Evolutionary conservation across 805 yeast species (phyloP), one percentile per base, ranked within the genome.

Genomic region (Hanseniaspora lachancei): DNA sequence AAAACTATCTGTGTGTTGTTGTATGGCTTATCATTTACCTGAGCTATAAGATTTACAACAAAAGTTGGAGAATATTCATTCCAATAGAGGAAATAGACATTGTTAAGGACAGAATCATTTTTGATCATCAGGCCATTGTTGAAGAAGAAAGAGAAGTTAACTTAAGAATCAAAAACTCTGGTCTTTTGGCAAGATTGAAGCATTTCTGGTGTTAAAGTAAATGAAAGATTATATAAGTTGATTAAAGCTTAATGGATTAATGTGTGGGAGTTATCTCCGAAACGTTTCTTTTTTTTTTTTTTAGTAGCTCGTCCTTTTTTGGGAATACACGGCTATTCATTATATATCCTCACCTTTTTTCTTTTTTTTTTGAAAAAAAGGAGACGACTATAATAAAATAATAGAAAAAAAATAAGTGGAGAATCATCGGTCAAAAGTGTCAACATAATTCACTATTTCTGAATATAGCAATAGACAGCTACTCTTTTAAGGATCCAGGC

Each of bases 21-120:
- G 74, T 77, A 32, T 67, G 76, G 54, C 54, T 77, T 9, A 66
- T 63, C 3, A 68, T 71, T 44, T 77, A 73, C 62, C 20, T 71
- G 3, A 74, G 71, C 23, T 79, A 74, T 65, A 77, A 74, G 62
- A 42, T 71, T 24, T 76, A 74, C 74, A 71, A 70, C 57, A 74
- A 68, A 57, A 74, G 75, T 59, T 75, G 76, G 74, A 66, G 60
- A 24, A 50, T 67, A 35, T 65, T 60, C 47, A 67, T 68, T 41
- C 64, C 65, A 43, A 63, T 66, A 6, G 59, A 64, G 20, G 63
- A 68, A 39, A 62, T 68, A 40, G 71, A 68, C 59, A 49, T 68
- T 40, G 59, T 60, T n/a, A 48, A 58, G 2, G 64, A 63, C 42
- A 67, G 72, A 60, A 64, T 63, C 21, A 60, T 68, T 8, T 68